Evolutionary conservation across 495 filamentous ascomycete species (phyloP), one percentile per base, ranked within the genome.

Genomic region (Neurospora hispaniola): DNA sequence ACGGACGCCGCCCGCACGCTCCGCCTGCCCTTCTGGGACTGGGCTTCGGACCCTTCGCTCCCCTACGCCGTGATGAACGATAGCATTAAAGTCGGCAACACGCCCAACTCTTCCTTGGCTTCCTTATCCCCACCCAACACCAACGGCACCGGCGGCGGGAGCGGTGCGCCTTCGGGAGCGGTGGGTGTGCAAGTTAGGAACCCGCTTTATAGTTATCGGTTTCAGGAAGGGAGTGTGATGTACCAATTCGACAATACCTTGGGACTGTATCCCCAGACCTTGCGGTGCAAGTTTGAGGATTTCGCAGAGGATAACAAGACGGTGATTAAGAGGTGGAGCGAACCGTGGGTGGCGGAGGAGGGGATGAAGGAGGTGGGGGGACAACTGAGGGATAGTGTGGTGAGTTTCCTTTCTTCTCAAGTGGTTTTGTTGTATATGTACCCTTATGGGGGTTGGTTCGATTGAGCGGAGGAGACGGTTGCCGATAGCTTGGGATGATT

Each of bases 11-110:
- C 81, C 1, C 72, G 79, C 39, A 78, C 74, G 4, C 75, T 84
- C 16, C 78, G 82, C 9, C 76, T 81, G 27, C 83, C 82, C 4
- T 84, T 79, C 76, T 85, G 83, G 81, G 83, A 84, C 76, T 84
- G 83, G 82, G 81, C 78, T 3, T 41, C 75, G 5, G 74, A 80
- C 16, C 39, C 79, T 1, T 71, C 31, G 8, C 73, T 84, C 9
- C 83, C 82, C 12, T 69, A 62, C 0, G 79, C 80, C 20, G 77
- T 72, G 23, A 77, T 72, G n/a, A 27, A 42, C 18, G 42, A 71
- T 46, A 81, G 76, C 44, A 72, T 83, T 71, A 83, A 78, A 1
- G 75, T 85, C 10, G 80, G 75, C 20, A 66, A 66, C 14, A 66
- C 54, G 12, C 54, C 54, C 31, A 38, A 66, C 27, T 66, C 54